Evolutionary conservation across 805 yeast genomes (phyloP).

Genomic region (Nakazawaea siamensis): DNA sequence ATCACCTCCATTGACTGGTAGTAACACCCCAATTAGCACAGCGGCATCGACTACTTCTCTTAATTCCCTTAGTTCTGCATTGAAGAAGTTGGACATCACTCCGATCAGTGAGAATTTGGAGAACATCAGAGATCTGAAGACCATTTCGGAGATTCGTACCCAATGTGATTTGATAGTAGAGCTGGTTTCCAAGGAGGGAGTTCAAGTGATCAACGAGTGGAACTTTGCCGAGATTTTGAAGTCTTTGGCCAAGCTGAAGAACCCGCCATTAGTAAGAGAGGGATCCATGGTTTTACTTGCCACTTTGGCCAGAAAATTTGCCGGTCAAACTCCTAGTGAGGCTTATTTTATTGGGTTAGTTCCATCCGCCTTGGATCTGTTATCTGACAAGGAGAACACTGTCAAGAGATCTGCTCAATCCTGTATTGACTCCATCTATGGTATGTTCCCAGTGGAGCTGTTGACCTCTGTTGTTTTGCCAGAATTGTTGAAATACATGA

Average conservation of each 20-base stretch:
- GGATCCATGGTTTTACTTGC: slow-evolving; percentile 57
- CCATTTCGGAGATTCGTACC: slow-evolving; percentile 45
- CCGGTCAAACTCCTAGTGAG: slow-evolving; percentile 66
- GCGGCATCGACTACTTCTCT: slow-evolving; percentile 64
- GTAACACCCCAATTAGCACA: slow-evolving; percentile 18
- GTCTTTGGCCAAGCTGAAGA: slow-evolving; percentile 67
- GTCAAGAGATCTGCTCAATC: slow-evolving; percentile 83
- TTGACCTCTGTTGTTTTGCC: slow-evolving; percentile 64
- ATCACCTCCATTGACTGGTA: slow-evolving; percentile 17
- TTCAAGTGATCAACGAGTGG: slow-evolving; percentile 51
- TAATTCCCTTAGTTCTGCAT: slow-evolving; percentile 54
- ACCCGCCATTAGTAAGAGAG: slow-evolving; percentile 69
- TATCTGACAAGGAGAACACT: slow-evolving; percentile 81
- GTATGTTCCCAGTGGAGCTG: slow-evolving; percentile 70
- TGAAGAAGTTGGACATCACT: slow-evolving; percentile 52
- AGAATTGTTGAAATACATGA: slow-evolving; percentile 51
- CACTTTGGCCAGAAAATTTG: slow-evolving; percentile 46
- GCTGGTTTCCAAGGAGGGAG: slow-evolving; percentile 36
- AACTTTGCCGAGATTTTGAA: slow-evolving; percentile 52
- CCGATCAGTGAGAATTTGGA: slow-evolving; percentile 59
- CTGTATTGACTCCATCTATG: slow-evolving; percentile 63
- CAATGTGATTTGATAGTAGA: slow-evolving; percentile 48
- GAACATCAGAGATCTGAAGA: slow-evolving; percentile 40
- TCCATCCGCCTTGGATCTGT: slow-evolving; percentile 56
- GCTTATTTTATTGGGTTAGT: slow-evolving; percentile 62